Evolutionary conservation across 108 stramenopile genomes (phyloP).

Genomic region (Skeletonema menzelii): DNA sequence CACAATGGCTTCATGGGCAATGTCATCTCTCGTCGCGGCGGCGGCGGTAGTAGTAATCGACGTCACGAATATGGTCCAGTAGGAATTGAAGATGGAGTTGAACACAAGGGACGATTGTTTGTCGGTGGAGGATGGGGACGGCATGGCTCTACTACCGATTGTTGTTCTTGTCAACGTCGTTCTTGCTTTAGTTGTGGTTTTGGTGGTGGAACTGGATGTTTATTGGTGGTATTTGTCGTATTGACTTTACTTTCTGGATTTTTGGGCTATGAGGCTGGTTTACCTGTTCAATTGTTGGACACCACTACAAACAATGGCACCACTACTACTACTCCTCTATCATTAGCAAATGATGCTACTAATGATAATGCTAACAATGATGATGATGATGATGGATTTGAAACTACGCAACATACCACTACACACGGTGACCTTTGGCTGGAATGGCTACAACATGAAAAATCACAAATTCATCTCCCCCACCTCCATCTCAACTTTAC

Average conservation of each 20-base stretch:
- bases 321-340: background rate
- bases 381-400: conserved; percentile 8
- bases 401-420: conserved; percentile 7
- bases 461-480: background rate
- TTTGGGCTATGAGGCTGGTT: conserved; percentile 26
- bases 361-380: background rate
- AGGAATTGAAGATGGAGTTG: background rate
- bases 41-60: too few species aligned
- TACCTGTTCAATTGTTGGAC: background rate
- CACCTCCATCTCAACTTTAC: background rate
- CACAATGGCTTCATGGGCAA: too few species aligned
- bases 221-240: background rate
- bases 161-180: background rate
- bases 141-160: conserved; percentile 2
- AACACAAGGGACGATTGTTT: conserved; percentile 12
- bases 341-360: background rate
- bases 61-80: too few species aligned
- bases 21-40: too few species aligned
- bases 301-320: background rate
- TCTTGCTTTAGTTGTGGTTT: background rate
- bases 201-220: background rate
- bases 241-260: conserved; percentile 10
- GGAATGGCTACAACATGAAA: conserved; percentile 1
- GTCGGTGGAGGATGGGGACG: conserved; percentile 30
- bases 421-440: conserved; percentile 15